A percentile compares a stretch with the other conserved stretches of the same genome.
Evolutionary conservation across 441 rosid species (phyloP).

Genomic region (Aquilaria agallochum): DNA sequence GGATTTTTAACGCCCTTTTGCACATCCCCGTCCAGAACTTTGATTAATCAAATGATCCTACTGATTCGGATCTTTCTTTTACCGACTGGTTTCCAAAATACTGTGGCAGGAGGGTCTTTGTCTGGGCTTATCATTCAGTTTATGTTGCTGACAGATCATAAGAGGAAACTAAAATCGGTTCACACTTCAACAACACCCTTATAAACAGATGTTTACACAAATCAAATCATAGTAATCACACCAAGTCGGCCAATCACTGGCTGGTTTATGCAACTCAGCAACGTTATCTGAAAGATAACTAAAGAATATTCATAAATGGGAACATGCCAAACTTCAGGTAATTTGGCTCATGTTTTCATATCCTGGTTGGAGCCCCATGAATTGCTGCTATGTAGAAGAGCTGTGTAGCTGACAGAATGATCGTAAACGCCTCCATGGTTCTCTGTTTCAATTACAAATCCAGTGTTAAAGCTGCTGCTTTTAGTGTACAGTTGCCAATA

Average conservation of each 20-base stretch:
- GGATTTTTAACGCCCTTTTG: too few relatives aligned
- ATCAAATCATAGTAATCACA: slow-evolving; percentile 17
- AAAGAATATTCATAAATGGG: not conserved
- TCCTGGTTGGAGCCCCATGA: slow-evolving; percentile 34
- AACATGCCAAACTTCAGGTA: slow-evolving; percentile 10
- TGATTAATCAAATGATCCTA: too few relatives aligned
- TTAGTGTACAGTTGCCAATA: not conserved
- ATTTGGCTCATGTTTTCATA: slow-evolving; percentile 17
- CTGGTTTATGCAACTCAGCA: slow-evolving; percentile 5
- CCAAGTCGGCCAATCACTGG: slow-evolving; percentile 5
- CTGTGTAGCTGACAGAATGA: slow-evolving; percentile 87
- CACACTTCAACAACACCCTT: too few relatives aligned
- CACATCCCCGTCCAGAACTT: too few relatives aligned
- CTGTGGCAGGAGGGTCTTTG: too few relatives aligned
- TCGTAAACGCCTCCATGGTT: slow-evolving; percentile 96
- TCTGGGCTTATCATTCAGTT: too few relatives aligned
- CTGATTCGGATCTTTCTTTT: too few relatives aligned
- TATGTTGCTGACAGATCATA: too few relatives aligned
- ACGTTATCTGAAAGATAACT: not conserved
- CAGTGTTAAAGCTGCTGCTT: not conserved
- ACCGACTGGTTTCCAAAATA: too few relatives aligned
- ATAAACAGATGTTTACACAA: slow-evolving; percentile 8
- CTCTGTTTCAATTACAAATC: slow-evolving; percentile 44
- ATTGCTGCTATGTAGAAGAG: slow-evolving; percentile 75
- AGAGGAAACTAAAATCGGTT: too few relatives aligned